Percentiles rank a stretch among this genome's conserved stretches.
These are phyloP conservation scores for Cryptosporidium bovis DNA, from an alignment of 169 alveolate genomes.

Conservation along the genomic window DNA sequence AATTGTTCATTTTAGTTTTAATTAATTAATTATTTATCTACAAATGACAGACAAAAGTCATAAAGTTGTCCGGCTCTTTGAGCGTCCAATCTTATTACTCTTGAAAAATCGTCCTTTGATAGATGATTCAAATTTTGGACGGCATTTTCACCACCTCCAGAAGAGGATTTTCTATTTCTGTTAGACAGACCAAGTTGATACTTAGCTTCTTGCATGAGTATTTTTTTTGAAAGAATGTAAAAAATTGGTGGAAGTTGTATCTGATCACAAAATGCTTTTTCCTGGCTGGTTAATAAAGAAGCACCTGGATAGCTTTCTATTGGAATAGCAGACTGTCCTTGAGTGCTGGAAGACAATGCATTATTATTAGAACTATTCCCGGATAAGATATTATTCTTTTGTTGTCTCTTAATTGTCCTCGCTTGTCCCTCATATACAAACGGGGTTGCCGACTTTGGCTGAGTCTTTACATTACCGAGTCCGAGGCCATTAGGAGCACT, in stretches of 20 bases:
- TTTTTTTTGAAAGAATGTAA: conserved; percentile 77
- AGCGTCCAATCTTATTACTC: conserved; percentile 78
- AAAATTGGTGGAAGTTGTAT: conserved; percentile 80
- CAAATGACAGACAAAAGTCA: conserved; percentile 80
- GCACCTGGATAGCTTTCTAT: conserved; percentile 72
- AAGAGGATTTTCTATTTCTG: not conserved
- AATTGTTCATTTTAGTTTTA: not conserved
- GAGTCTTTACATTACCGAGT: conserved; percentile 42
- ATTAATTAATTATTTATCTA: conserved; percentile 11
- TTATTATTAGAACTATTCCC: not conserved
- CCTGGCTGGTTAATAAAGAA: conserved; percentile 76
- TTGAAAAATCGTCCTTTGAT: conserved; percentile 75
- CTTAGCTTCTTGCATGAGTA: conserved; percentile 77
- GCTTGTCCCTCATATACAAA: conserved; percentile 73
- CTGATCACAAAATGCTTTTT: conserved; percentile 79
- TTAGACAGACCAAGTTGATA: conserved; percentile 14
- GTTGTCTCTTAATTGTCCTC: conserved; percentile 50
- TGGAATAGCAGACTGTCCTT: conserved; percentile 23
- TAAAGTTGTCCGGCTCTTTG: conserved; percentile 80
- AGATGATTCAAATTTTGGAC: not conserved
- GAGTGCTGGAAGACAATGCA: not conserved
- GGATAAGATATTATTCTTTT: not conserved
- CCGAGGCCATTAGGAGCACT: conserved; percentile 67
- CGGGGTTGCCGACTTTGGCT: conserved; percentile 48
- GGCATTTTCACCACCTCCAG: not conserved